Conservation (phyloP, 2,329 filamentous ascomycete species). For the Fusarium lateritium region DNA sequence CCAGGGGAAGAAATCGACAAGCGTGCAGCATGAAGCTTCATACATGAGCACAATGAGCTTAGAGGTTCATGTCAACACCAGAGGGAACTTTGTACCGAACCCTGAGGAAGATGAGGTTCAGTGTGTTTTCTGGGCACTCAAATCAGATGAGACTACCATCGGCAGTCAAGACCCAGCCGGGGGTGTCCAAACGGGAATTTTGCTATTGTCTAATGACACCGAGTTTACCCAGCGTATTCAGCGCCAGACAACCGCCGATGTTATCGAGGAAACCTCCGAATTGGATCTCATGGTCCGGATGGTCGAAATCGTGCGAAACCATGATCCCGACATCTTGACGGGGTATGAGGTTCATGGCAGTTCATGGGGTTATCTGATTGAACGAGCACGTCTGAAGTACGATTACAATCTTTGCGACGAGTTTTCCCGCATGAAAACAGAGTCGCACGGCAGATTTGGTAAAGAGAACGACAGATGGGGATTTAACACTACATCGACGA, state of each 20-base stretch:
- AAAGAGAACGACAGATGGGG: constrained; percentile 93
- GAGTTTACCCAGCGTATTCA: constrained; percentile 72
- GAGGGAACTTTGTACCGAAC: constrained; percentile 85
- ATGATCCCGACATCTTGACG: constrained; percentile 93
- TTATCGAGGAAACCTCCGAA: constrained; percentile 83
- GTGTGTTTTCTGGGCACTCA: constrained; percentile 91
- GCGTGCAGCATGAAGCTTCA: constrained; percentile 85
- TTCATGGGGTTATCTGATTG: constrained; percentile 96
- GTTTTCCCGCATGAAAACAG: constrained; percentile 87
- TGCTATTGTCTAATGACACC: constrained; percentile 77
- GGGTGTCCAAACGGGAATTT: constrained; percentile 75
- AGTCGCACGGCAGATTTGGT: constrained; percentile 86
- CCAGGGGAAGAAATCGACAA: constrained; percentile 80
- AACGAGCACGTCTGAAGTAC: constrained; percentile 87
- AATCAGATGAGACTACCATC: constrained; percentile 77
- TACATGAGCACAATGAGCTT: constrained; percentile 98
- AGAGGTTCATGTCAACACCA: constrained; percentile 91
- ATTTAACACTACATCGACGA: constrained; percentile 92
- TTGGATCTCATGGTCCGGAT: constrained; percentile 88
- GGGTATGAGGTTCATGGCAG: constrained; percentile 95
- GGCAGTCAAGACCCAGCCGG: constrained; percentile 62
- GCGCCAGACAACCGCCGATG: constrained; percentile 72
- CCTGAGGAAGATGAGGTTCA: constrained; percentile 91
- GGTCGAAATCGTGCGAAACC: constrained; percentile 84
- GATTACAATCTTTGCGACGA: constrained; percentile 94